phyloP scores from a whole-genome alignment of 2,329 filamentous ascomycete species.

The Claviceps spartinae region DNA sequence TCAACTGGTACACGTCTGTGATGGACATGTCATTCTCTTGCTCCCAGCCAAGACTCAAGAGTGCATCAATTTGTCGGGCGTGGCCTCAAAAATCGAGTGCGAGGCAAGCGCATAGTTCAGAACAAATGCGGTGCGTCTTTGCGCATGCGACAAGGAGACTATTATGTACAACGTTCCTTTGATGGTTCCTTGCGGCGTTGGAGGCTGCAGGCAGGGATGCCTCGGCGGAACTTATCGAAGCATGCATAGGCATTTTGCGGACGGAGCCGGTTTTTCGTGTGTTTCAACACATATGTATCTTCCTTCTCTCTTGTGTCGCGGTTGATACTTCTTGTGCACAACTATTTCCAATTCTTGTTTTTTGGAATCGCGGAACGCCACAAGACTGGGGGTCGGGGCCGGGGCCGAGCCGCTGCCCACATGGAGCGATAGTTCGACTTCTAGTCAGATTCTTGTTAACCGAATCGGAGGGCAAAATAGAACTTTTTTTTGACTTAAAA shows the following conservation, averaged over 20 bases:
- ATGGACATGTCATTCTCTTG: slow-evolving; percentile 30
- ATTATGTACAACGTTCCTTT: slow-evolving; percentile 36
- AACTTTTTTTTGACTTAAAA: no score
- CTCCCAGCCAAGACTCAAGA: slow-evolving; percentile 38
- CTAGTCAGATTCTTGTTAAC: no score
- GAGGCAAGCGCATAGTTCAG: slow-evolving; percentile 36
- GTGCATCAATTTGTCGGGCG: slow-evolving; percentile 45
- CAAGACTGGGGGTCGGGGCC: no score
- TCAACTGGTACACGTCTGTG: slow-evolving; percentile 31
- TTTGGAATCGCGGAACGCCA: no score
- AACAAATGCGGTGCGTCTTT: slow-evolving; percentile 41
- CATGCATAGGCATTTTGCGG: not conserved
- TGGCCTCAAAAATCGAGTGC: slow-evolving; percentile 41
- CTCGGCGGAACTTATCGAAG: slow-evolving; percentile 28
- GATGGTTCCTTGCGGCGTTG: slow-evolving; percentile 46
- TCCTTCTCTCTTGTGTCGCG: no score
- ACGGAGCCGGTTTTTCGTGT: no score
- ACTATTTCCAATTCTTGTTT: no score
- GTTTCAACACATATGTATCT: no score
- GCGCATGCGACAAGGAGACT: slow-evolving; percentile 39
- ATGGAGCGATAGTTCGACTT: no score
- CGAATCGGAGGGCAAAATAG: no score
- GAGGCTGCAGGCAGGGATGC: slow-evolving; percentile 25
- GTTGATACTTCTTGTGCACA: no score
- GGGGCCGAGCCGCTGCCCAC: no score